Conservation (phyloP, 2,329 filamentous ascomycete species). For the Chaetomiaceae sp. region DNA sequence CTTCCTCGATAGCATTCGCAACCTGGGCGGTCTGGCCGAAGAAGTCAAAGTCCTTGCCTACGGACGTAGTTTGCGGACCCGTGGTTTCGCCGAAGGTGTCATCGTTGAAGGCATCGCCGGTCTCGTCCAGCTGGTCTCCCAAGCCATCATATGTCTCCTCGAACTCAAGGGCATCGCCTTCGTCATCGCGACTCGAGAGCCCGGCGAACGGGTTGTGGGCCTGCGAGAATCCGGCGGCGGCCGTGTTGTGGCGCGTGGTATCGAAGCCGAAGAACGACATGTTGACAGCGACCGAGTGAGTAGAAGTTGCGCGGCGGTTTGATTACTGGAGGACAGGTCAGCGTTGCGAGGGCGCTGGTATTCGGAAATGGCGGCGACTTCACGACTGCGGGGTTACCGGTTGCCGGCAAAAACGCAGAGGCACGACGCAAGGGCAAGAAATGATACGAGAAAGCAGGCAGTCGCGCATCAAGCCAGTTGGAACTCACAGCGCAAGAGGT, state of each 20-base stretch:
- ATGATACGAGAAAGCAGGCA: neutral
- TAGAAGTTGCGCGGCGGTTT: neutral
- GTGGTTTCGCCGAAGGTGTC: slow-evolving; percentile 71
- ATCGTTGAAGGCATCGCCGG: slow-evolving; percentile 91
- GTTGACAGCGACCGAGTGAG: slow-evolving; percentile 16
- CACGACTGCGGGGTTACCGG: too few species aligned
- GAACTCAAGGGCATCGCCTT: slow-evolving; percentile 64
- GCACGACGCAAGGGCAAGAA: neutral
- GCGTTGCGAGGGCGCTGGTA: neutral
- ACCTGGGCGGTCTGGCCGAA: slow-evolving; percentile 89
- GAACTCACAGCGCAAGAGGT: slow-evolving; percentile 19
- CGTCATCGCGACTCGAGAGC: slow-evolving; percentile 60
- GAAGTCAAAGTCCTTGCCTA: slow-evolving; percentile 96
- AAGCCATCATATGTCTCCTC: slow-evolving; percentile 97
- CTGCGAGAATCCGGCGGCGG: slow-evolving; percentile 76
- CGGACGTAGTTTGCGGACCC: slow-evolving; percentile 39
- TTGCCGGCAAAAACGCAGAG: neutral
- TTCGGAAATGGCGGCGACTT: too few species aligned
- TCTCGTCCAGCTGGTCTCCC: slow-evolving; percentile 83
- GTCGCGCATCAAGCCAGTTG: neutral
- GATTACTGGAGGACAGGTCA: slow-evolving; percentile 15
- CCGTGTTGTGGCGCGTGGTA: slow-evolving; percentile 59
- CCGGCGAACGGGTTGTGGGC: slow-evolving; percentile 81
- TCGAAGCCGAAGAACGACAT: slow-evolving; percentile 97
- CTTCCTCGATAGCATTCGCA: slow-evolving; percentile 78